phyloP scores from a whole-genome alignment of 768 basidiomycete species.

The Tulasnella sp. region DNA sequence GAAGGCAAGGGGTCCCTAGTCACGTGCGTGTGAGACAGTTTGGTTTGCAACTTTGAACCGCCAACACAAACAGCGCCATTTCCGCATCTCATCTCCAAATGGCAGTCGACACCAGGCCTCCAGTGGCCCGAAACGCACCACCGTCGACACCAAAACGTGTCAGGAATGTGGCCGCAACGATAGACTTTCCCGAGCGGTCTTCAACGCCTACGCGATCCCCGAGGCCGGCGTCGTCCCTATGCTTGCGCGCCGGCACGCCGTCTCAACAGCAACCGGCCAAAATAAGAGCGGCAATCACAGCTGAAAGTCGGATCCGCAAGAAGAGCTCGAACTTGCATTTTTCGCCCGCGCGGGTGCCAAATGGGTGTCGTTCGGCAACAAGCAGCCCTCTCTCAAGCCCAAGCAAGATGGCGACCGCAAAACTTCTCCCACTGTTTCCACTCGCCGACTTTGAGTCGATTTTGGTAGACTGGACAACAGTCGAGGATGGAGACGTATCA shows the following conservation, averaged over 20 bases:
- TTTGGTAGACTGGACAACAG: slow-evolving; percentile 67
- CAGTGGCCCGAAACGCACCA: not conserved
- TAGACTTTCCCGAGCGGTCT: not conserved
- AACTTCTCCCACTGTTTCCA: not conserved
- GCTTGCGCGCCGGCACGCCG: not conserved
- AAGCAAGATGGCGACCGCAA: not conserved
- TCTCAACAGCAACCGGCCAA: slow-evolving; percentile 14
- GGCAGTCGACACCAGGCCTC: not conserved
- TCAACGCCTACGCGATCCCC: slow-evolving; percentile 2
- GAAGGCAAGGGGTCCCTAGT: not conserved
- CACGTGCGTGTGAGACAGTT: not conserved
- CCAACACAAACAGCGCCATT: not conserved
- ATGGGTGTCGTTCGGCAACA: not conserved
- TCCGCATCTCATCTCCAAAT: not conserved
- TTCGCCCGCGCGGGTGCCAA: not conserved
- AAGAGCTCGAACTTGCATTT: slow-evolving; percentile 11
- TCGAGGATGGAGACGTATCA: slow-evolving; percentile 47
- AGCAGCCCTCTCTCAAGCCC: slow-evolving; percentile 21
- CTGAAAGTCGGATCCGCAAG: slow-evolving; percentile 15
- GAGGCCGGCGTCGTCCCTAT: not conserved
- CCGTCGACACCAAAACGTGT: not conserved
- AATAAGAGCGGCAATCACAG: slow-evolving; percentile 4
- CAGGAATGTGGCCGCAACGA: not conserved
- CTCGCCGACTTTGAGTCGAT: slow-evolving; percentile 67
- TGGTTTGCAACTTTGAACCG: not conserved